Evolutionary conservation across 768 basidiomycete genomes (phyloP).

Genomic region (Heimioporus sp.): DNA sequence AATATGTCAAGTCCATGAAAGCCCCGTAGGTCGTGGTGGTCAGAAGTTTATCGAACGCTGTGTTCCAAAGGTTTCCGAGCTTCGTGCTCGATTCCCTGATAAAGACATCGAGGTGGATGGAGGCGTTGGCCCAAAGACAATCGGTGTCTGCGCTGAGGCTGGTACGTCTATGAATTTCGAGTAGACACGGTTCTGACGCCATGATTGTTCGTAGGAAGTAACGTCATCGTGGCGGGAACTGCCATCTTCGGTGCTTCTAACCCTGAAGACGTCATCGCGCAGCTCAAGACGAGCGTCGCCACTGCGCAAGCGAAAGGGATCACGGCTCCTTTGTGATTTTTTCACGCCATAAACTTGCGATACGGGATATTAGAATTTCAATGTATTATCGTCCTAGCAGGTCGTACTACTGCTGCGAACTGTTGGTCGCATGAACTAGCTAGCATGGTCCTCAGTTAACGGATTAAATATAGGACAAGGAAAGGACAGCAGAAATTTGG

Average conservation of each 20-base stretch:
- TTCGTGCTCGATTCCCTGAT: conserved; percentile 85
- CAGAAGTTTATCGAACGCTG: conserved; percentile 96
- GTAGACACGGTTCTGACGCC: background rate
- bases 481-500: conserved; percentile 27
- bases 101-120: conserved; percentile 99
- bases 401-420: conserved; percentile 1
- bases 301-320: conserved; percentile 55
- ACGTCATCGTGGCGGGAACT: conserved; percentile 97
- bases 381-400: conserved; percentile 22
- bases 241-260: conserved; percentile 85
- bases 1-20: background rate
- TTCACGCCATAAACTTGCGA: background rate
- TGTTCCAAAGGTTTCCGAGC: conserved; percentile 88
- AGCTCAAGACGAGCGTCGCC: conserved; percentile 68
- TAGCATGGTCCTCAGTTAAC: conserved; percentile 16
- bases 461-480: conserved; percentile 25
- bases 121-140: conserved; percentile 90
- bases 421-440: conserved; percentile 12
- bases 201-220: conserved; percentile 64
- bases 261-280: conserved; percentile 74
- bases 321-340: background rate
- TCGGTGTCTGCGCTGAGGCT: conserved; percentile 85
- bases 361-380: conserved; percentile 23
- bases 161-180: conserved; percentile 44
- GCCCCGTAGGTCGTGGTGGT: conserved; percentile 73